Conservation (phyloP, 1,284 basidiomycete genomes). For the Apiotrichum akiyoshidainum region DNA sequence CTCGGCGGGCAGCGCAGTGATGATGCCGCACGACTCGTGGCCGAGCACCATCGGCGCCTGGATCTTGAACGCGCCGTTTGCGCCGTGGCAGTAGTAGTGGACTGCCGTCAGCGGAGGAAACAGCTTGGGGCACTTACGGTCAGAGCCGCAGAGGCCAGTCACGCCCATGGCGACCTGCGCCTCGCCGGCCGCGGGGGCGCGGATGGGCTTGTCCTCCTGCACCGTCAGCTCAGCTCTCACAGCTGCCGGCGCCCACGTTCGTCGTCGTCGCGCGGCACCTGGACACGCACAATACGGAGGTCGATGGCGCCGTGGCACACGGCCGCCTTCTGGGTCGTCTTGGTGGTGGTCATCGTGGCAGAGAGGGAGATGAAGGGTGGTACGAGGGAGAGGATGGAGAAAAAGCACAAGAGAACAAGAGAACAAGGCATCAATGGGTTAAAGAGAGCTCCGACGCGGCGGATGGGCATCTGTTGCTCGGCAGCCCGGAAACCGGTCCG, state of each 20-base stretch:
- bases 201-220: constrained; percentile 49
- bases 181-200: constrained; percentile 42
- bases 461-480: no score
- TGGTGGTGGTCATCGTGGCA: constrained; percentile 14
- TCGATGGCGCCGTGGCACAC: constrained; percentile 54
- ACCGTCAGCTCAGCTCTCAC: constrained; percentile 4
- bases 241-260: no score
- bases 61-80: constrained; percentile 87
- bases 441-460: no score
- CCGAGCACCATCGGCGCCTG: constrained; percentile 78
- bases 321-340: constrained; percentile 39
- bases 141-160: constrained; percentile 89
- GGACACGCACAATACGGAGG: constrained; percentile 51
- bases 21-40: constrained; percentile 81
- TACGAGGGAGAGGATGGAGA: no score
- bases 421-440: no score
- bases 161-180: constrained; percentile 58
- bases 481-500: no score
- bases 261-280: no score
- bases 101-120: constrained; percentile 54
- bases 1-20: constrained; percentile 38
- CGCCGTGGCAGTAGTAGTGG: constrained; percentile 82
- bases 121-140: constrained; percentile 58
- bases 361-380: background rate
- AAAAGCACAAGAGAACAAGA: no score